Conservation (phyloP, 371 early-diverging fungal species). For the Vavraia culicis region DNA sequence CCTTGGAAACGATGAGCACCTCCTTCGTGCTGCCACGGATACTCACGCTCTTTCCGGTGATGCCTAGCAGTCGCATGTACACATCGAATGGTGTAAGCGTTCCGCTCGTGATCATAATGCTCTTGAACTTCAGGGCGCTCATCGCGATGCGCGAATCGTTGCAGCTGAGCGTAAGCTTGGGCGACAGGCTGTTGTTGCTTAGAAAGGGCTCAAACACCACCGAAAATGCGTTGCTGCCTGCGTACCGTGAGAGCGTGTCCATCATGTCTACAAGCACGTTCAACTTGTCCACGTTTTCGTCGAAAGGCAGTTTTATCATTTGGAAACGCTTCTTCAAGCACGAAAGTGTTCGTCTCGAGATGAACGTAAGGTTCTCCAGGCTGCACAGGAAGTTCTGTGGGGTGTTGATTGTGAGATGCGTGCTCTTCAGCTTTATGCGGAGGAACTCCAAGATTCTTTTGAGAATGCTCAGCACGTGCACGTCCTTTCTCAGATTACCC, state of each 20-base stretch:
- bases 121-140: conserved; percentile 69
- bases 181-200: conserved; percentile 64
- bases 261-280: conserved; percentile 73
- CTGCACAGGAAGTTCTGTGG: conserved; percentile 70
- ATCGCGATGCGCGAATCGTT: conserved; percentile 90
- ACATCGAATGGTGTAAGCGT: conserved; percentile 90
- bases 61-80: conserved; percentile 85
- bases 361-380: conserved; percentile 51
- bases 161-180: conserved; percentile 49
- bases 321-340: conserved; percentile 57
- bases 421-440: conserved; percentile 79
- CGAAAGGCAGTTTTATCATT: conserved; percentile 59
- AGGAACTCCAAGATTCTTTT: conserved; percentile 88
- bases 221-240: conserved; percentile 79
- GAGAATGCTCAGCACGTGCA: conserved; percentile 84
- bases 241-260: conserved; percentile 74
- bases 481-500: conserved; percentile 82
- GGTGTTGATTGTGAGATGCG: conserved; percentile 85
- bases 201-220: conserved; percentile 90
- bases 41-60: conserved; percentile 57
- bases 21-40: conserved; percentile 69
- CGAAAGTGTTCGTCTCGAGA: conserved; percentile 34
- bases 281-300: conserved; percentile 61
- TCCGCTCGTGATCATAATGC: conserved; percentile 93
- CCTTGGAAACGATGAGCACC: conserved; percentile 55